A percentile compares a stretch with the other conserved stretches of the same genome.
Evolutionary conservation across 2,329 filamentous ascomycete species (phyloP).

Genomic region (Ophiostoma himal-ulmi): DNA sequence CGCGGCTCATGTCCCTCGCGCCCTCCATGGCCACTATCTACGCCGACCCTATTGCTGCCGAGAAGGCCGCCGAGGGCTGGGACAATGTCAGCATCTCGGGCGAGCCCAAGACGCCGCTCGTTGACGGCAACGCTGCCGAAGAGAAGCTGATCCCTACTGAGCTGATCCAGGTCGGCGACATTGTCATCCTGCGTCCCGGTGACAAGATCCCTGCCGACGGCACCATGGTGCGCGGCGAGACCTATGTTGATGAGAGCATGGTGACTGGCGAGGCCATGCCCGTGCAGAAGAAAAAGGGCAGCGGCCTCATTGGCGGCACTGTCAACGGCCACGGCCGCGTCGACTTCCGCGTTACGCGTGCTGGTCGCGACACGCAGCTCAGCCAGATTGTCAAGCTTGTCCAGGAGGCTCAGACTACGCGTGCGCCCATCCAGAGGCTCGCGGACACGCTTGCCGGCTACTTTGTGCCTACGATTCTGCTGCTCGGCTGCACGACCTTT

Average conservation of each 20-base stretch:
- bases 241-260: constrained; percentile 96
- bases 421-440: constrained; percentile 89
- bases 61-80: constrained; percentile 83
- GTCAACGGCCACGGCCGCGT: constrained; percentile 90
- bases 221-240: constrained; percentile 77
- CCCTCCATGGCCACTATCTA: constrained; percentile 98
- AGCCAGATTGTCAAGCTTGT: constrained; percentile 98
- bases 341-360: constrained; percentile 86
- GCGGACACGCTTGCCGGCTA: constrained; percentile 88
- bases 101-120: constrained; percentile 42
- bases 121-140: constrained; percentile 60
- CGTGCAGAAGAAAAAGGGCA: constrained; percentile 78
- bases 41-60: constrained; percentile 83
- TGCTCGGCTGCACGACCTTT: constrained; percentile 80
- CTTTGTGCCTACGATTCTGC: constrained; percentile 85
- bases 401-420: constrained; percentile 89
- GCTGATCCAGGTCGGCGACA: constrained; percentile 85
- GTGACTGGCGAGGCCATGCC: constrained; percentile 97
- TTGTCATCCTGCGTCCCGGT: constrained; percentile 86
- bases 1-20: constrained; percentile 87
- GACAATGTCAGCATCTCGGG: constrained; percentile 36
- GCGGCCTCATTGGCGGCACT: constrained; percentile 80
- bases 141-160: constrained; percentile 88
- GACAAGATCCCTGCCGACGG: constrained; percentile 97
- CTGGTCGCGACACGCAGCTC: constrained; percentile 90